phyloP scores from a whole-genome alignment of 225 moss, liverwort and hornwort genomes.

The Bryoerythrophyllum caledonicum region DNA sequence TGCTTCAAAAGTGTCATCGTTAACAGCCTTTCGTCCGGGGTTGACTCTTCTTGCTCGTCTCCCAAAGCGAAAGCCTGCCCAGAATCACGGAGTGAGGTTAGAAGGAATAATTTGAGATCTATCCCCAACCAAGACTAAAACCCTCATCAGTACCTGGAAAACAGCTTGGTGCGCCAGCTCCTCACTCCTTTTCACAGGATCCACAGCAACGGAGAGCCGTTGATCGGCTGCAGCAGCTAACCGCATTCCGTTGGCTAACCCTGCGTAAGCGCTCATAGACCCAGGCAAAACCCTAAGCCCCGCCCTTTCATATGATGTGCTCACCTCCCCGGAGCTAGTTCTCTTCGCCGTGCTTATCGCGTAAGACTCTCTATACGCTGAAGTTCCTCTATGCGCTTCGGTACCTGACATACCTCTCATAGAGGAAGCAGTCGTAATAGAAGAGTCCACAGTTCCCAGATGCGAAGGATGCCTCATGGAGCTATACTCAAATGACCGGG shows the following conservation, averaged over 20 bases:
- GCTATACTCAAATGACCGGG: slow-evolving; percentile 37
- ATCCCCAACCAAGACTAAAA: not conserved
- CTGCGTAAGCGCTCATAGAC: slow-evolving; percentile 40
- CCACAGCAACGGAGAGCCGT: slow-evolving; percentile 26
- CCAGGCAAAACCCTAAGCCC: slow-evolving; percentile 42
- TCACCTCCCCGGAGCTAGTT: slow-evolving; percentile 51
- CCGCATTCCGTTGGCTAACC: slow-evolving; percentile 39
- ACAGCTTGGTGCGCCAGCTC: slow-evolving; percentile 56
- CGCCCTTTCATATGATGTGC: slow-evolving; percentile 41
- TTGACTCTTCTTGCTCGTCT: slow-evolving; percentile 67
- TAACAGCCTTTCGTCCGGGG: slow-evolving; percentile 65
- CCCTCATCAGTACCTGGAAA: slow-evolving; percentile 52
- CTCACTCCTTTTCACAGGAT: slow-evolving; percentile 58
- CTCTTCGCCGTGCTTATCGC: slow-evolving; percentile 32
- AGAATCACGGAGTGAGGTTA: slow-evolving; percentile 4
- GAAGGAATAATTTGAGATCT: not conserved
- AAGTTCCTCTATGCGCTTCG: slow-evolving; percentile 25
- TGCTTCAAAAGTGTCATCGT: slow-evolving; percentile 83
- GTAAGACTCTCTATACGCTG: slow-evolving; percentile 26
- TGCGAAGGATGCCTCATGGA: slow-evolving; percentile 25
- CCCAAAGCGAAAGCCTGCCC: slow-evolving; percentile 61
- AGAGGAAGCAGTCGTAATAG: slow-evolving; percentile 37
- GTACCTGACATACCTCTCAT: slow-evolving; percentile 21
- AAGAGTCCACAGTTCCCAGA: slow-evolving; percentile 38
- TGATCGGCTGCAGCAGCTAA: slow-evolving; percentile 42